phyloP scores from a whole-genome alignment of 1,139 yeast genomes.

The Debaryomycetaceae sp. region DNA sequence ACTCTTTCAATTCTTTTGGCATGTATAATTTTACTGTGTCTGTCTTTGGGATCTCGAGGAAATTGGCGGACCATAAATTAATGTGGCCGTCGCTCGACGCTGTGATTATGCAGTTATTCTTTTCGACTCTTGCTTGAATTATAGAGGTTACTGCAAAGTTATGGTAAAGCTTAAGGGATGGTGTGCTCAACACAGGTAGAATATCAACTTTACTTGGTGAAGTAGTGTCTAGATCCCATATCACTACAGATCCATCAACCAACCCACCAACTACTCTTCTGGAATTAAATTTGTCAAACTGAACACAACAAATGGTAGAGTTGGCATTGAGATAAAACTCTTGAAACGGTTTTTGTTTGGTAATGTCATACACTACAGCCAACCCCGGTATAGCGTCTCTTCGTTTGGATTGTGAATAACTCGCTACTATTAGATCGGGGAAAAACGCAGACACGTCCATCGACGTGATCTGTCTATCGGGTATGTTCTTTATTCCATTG shows the following conservation, averaged over 20 bases:
- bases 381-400: slow-evolving; percentile 27
- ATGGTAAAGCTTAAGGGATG: slow-evolving; percentile 11
- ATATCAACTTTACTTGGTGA: slow-evolving; percentile 13
- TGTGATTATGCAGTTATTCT: slow-evolving; percentile 25
- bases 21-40: slow-evolving; percentile 14
- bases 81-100: slow-evolving; percentile 34
- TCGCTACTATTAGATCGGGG: slow-evolving; percentile 40
- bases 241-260: slow-evolving; percentile 32
- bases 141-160: slow-evolving; percentile 11
- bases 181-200: slow-evolving; percentile 28
- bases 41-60: slow-evolving; percentile 30
- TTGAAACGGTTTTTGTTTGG: slow-evolving; percentile 24
- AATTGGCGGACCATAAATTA: slow-evolving; percentile 40
- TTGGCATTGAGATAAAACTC: slow-evolving; percentile 45
- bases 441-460: slow-evolving; percentile 40
- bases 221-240: slow-evolving; percentile 32
- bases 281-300: slow-evolving; percentile 29
- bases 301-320: slow-evolving; percentile 43
- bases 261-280: slow-evolving; percentile 36
- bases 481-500: neutral
- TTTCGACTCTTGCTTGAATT: slow-evolving; percentile 19
- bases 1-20: slow-evolving; percentile 6
- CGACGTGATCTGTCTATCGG: slow-evolving; percentile 28
- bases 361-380: slow-evolving; percentile 31
- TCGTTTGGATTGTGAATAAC: slow-evolving; percentile 16